Percentiles rank a stretch among this genome's conserved stretches.
These are phyloP conservation scores for Phyllosticta citriasiana DNA, from an alignment of 2,329 filamentous ascomycete genomes.

Conservation along the genomic window DNA sequence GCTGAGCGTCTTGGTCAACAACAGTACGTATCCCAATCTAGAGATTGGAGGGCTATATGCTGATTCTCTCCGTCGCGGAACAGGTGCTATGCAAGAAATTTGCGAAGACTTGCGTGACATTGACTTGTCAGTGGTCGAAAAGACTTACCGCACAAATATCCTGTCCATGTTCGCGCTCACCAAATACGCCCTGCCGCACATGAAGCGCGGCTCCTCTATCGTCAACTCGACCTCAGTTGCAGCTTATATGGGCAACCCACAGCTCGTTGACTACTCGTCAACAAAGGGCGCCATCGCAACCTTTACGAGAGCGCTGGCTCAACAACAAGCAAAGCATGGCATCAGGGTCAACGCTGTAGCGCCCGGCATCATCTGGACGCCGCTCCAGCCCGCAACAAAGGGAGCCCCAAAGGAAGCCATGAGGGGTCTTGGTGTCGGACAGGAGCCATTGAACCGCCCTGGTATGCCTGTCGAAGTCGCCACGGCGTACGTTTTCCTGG, in stretches of 20 bases:
- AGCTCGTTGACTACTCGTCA: conserved; percentile 42
- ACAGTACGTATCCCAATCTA: conserved; percentile 20
- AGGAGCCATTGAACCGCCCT: conserved; percentile 18
- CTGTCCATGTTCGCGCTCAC: conserved; percentile 7
- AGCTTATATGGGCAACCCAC: conserved; percentile 42
- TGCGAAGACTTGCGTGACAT: conserved; percentile 45
- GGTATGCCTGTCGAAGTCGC: conserved; percentile 23
- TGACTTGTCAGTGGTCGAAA: conserved; percentile 45
- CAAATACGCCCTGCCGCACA: conserved; percentile 12
- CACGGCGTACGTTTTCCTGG: conserved; percentile 20
- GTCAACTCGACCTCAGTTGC: conserved; percentile 48
- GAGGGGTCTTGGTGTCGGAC: conserved; percentile 16
- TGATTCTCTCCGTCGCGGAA: background rate
- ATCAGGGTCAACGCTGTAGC: conserved; percentile 42
- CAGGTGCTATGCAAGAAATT: conserved; percentile 46
- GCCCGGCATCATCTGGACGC: conserved; percentile 28
- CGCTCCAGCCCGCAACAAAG: conserved; percentile 33
- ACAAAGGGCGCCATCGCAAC: conserved; percentile 50
- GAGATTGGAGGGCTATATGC: background rate
- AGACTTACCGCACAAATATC: conserved; percentile 37
- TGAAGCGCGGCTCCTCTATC: conserved; percentile 30
- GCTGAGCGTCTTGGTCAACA: conserved; percentile 46
- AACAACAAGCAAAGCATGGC: conserved; percentile 45
- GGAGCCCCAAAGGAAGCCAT: conserved; percentile 20
- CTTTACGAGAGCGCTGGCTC: conserved; percentile 44